Base-by-base conservation (phyloP, 108 stramenopile genomes). In the Parietichytrium sp. region DNA sequence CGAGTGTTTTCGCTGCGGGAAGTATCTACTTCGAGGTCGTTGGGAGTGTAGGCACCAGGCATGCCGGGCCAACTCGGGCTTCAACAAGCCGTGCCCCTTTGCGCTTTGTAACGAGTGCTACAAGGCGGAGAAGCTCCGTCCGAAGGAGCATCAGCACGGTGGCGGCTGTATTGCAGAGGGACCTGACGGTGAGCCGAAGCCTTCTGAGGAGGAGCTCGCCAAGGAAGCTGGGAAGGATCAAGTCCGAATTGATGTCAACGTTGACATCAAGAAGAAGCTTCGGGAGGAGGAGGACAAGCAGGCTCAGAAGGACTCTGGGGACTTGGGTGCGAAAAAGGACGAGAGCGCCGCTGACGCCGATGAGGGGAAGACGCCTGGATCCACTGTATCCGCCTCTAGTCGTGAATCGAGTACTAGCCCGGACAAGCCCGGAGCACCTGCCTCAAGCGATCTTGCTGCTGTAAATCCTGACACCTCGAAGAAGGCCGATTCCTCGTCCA, bases 251-350 rank as follows among this genome's bases (percentile, higher is more conserved):
- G 61, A 72, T 3, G 61, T 72, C 10, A 72, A 72, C 61, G 33
- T 27, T 25, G 61, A 72, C 38, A 45, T 23, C 61, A 72, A 72
- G 42, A 33, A 42, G 38, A 72, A 55, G 29, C 86, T 89, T 72
- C 78, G 83, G 47, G 84, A 89, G 54, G 53, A 54, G 27, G 85
- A 91, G 55, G 85, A 90, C 79, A 79, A 79, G 52, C 84, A 88
- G 47, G 86, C 81, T 51, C 88, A 88, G 30, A 87, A 86, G 49
- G 84, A 85, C 49, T 89, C 92, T 45, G 82, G 84, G 54, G 84
- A 84, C 33, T 82, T 87, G 49, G 78, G 86, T 53, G 88, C 91
- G 78, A 90, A 92, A 83, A 81, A 89, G 78, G 72, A 82, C 16
- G 82, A 79, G 10, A 84, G 55, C 38, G 85, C 86, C 80, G 78